Evolutionary conservation across 1,284 basidiomycete species (phyloP).

Genomic region (Apiotrichum mycotoxinovorans): DNA sequence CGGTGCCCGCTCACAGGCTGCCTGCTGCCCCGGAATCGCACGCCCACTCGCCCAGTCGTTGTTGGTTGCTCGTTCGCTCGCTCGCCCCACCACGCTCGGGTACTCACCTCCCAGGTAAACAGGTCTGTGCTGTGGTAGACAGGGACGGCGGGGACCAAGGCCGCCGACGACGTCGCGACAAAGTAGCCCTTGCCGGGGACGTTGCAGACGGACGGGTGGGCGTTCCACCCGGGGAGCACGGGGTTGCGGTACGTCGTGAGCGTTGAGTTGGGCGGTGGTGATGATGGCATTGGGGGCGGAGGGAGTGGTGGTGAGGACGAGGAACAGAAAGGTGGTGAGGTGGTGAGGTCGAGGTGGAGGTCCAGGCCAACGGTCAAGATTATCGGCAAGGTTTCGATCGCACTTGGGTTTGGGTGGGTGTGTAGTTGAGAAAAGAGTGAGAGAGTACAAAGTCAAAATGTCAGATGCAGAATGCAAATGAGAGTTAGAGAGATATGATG

Average conservation of each 20-base stretch:
- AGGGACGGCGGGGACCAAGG: slow-evolving; percentile 32
- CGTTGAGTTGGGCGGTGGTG: not conserved
- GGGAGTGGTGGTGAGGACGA: not conserved
- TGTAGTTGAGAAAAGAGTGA: too few species aligned
- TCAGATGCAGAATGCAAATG: too few species aligned
- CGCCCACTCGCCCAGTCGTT: not conserved
- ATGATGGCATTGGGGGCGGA: not conserved
- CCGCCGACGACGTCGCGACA: slow-evolving; percentile 29
- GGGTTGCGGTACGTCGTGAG: slow-evolving; percentile 23
- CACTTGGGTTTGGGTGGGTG: too few species aligned
- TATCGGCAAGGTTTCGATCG: too few species aligned
- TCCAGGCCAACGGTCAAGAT: too few species aligned
- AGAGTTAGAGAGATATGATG: too few species aligned
- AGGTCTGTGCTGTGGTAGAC: slow-evolving; percentile 33
- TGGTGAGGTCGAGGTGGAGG: too few species aligned
- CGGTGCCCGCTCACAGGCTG: too few species aligned
- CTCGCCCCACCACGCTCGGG: too few species aligned
- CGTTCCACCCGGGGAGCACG: slow-evolving; percentile 37
- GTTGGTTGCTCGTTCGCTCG: not conserved
- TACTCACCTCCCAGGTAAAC: slow-evolving; percentile 27
- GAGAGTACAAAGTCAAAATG: too few species aligned
- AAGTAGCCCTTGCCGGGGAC: slow-evolving; percentile 29
- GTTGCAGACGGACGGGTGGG: slow-evolving; percentile 30
- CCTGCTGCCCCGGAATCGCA: not conserved
- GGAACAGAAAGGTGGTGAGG: not conserved